Evolutionary conservation across 2,329 filamentous ascomycete genomes (phyloP).

Genomic region (Mollisia scopiformis): DNA sequence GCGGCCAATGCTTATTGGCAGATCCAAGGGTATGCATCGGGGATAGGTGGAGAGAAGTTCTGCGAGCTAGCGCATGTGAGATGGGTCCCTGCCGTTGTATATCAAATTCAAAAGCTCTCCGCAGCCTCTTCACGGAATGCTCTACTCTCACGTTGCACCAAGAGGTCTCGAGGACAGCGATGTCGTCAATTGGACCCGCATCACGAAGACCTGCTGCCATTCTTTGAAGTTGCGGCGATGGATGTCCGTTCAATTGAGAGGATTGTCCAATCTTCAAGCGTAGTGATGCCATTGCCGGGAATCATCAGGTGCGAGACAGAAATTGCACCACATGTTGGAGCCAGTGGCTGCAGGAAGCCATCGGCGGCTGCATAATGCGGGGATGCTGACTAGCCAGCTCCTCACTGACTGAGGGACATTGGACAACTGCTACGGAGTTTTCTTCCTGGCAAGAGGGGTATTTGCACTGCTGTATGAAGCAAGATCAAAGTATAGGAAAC

Average conservation of each 20-base stretch:
- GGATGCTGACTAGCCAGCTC: no score
- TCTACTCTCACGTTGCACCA: neutral
- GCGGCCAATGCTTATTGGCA: neutral
- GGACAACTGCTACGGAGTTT: neutral
- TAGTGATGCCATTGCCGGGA: neutral
- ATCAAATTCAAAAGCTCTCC: neutral
- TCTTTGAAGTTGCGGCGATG: neutral
- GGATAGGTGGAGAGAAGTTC: neutral
- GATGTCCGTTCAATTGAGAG: neutral
- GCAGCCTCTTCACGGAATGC: neutral
- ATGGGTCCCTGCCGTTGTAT: neutral
- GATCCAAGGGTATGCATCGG: neutral
- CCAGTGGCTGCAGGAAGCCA: conserved; percentile 20
- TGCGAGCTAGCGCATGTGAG: neutral
- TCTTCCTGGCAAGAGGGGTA: neutral
- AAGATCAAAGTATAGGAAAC: no score
- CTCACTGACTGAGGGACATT: neutral
- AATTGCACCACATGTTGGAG: conserved; percentile 16
- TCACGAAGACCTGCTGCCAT: neutral
- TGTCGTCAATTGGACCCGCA: neutral
- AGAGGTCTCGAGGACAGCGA: neutral
- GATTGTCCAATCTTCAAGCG: neutral
- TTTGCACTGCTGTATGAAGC: no score
- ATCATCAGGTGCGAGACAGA: conserved; percentile 19
- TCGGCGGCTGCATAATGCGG: conserved; percentile 8